Conservation (phyloP, 2,329 filamentous ascomycete genomes). For the Teratosphaeria pseudoeucalypti region DNA sequence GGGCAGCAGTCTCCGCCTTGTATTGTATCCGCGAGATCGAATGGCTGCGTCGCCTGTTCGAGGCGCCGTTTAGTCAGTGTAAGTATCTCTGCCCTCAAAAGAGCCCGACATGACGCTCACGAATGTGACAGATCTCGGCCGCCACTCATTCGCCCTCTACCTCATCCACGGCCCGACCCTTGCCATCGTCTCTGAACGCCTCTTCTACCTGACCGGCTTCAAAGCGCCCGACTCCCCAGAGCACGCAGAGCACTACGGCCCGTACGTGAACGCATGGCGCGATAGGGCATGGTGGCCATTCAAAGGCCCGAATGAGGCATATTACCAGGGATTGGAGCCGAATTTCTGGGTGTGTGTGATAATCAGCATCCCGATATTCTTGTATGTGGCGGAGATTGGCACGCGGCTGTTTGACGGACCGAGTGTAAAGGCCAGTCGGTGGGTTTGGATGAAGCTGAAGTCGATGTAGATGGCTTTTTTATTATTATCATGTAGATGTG, state of each 20-base stretch:
- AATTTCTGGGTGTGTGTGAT: conserved; percentile 16
- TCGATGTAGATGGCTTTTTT: not conserved
- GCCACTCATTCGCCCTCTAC: conserved; percentile 53
- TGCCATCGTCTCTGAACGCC: conserved; percentile 43
- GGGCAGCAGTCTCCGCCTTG: conserved; percentile 37
- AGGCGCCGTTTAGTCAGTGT: conserved; percentile 13
- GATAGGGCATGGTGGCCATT: conserved; percentile 15
- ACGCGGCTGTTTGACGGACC: conserved; percentile 17
- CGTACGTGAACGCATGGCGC: conserved; percentile 12
- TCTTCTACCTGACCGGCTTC: conserved; percentile 17
- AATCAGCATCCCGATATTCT: conserved; percentile 14
- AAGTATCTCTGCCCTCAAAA: not conserved
- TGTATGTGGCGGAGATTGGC: conserved; percentile 18
- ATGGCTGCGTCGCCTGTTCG: conserved; percentile 15
- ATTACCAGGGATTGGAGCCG: conserved; percentile 13
- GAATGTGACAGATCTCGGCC: conserved; percentile 38
- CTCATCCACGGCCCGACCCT: conserved; percentile 54
- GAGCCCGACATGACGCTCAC: not conserved
- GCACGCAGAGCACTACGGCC: conserved; percentile 2
- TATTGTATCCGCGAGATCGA: conserved; percentile 14
- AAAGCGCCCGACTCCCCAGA: conserved; percentile 12
- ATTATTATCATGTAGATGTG: not conserved
- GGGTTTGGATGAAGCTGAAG: not conserved
- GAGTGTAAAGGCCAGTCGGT: not conserved
- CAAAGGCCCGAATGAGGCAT: conserved; percentile 7